Evolutionary conservation across 768 basidiomycete species (phyloP), one percentile per base, ranked within the genome.

Genomic region (Mycena maculata): DNA sequence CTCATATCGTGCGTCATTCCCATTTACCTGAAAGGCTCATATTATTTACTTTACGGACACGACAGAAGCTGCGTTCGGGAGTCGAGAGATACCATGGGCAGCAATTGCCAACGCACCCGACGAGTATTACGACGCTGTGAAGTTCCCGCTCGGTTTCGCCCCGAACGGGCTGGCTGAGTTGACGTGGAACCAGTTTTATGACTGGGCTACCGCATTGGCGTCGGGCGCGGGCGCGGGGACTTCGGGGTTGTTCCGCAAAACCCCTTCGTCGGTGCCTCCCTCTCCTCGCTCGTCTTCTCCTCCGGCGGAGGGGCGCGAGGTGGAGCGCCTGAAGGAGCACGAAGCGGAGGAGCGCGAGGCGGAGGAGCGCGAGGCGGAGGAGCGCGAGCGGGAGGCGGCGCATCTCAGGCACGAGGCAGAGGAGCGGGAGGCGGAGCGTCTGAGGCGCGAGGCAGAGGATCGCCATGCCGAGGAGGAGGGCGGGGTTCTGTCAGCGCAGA

Each of bases 51-150:
- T n/a, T 4, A 50, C n/a, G 9, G 13, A 20, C 23, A 36, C 28
- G 10, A 33, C 18, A 52, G 50, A 52, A 52, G 50, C 50, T 52
- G 50, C 50, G 12, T 52, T 52, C 28, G 50, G 50, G 7, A 52
- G 13, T 31, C 16, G 18, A 33, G 50, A 52, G 16, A 52, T 36
- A 36, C 33, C 33, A 13, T 36, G 33, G 33, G 33, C 33, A 36
- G 33, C 33, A 36, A 36, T 36, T 52, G 28, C 28, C 33, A n/a
- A 18, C 44, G n/a, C 20, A 2, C 64, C 64, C n/a, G 25, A 12
- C 49, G 30, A 59, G 18, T 65, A 59, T 22, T 65, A 65, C 42
- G 57, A 65, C n/a, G 23, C 49, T 11, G 28, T 6, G 7, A 30
- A 30, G 16, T 49, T 31, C 25, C 13, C 28, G 28, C 28, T 31